These are phyloP conservation scores for Penicillium tannophilum DNA, from an alignment of 495 filamentous ascomycete species.

Conservation along the genomic window DNA sequence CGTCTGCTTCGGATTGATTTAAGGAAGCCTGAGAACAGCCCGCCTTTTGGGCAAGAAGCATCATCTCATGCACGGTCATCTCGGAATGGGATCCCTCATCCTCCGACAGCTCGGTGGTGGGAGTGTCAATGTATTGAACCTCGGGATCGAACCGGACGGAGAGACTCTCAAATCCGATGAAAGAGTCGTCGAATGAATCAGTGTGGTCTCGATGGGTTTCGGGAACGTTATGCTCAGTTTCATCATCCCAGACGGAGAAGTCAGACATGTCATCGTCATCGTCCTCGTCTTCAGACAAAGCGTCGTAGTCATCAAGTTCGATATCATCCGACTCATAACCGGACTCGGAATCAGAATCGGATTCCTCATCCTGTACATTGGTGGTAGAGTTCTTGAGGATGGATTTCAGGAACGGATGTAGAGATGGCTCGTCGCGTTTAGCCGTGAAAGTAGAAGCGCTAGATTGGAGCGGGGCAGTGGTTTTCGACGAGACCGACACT, in stretches of 20 bases:
- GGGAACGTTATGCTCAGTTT: constrained; percentile 32
- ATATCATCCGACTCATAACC: constrained; percentile 47
- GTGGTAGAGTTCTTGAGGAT: constrained; percentile 43
- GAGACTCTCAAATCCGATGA: constrained; percentile 41
- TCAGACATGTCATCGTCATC: constrained; percentile 39
- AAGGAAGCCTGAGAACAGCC: constrained; percentile 16
- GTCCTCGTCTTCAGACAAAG: constrained; percentile 32
- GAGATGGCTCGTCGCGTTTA: constrained; percentile 21
- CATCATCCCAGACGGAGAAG: constrained; percentile 41
- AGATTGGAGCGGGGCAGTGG: constrained; percentile 27
- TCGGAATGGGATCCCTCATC: constrained; percentile 28
- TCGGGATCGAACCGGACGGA: constrained; percentile 42
- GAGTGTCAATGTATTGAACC: constrained; percentile 41
- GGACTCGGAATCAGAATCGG: constrained; percentile 41
- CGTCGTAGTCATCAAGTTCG: constrained; percentile 39
- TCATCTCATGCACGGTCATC: constrained; percentile 51
- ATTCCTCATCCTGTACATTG: constrained; percentile 29
- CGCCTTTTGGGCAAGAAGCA: constrained; percentile 37
- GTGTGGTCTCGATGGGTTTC: constrained; percentile 38
- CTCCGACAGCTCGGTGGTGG: constrained; percentile 21
- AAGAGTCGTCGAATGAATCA: constrained; percentile 44
- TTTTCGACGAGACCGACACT: constrained; percentile 40
- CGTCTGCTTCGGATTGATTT: constrained; percentile 21
- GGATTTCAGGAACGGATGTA: constrained; percentile 39
- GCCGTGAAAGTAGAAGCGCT: constrained; percentile 21